These are phyloP conservation scores for Amphicarpaea edgeworthii DNA, from an alignment of 306 rosid genomes.

Conservation along the genomic window DNA sequence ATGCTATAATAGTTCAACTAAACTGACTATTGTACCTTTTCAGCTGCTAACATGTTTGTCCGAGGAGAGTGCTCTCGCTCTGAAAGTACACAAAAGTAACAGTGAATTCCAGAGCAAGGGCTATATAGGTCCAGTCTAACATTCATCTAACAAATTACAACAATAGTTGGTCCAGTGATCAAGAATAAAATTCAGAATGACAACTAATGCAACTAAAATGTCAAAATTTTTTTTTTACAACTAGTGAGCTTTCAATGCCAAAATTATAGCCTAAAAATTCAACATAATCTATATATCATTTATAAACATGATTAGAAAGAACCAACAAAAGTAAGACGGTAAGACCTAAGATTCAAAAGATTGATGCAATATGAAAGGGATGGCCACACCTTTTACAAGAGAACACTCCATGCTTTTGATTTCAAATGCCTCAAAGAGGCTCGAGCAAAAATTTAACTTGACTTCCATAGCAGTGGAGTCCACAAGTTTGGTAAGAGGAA, in stretches of 20 bases:
- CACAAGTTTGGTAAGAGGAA: conserved; percentile 70
- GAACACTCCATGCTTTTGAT: conserved; percentile 54
- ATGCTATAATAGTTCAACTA: conserved; percentile 14
- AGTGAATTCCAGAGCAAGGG: conserved; percentile 50
- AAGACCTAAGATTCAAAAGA: conserved; percentile 12
- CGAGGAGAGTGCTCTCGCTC: conserved; percentile 60
- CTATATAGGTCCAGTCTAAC: conserved; percentile 5
- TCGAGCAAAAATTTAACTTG: conserved; percentile 61
- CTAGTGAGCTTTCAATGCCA: conserved; percentile 11
- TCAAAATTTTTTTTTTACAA: neutral
- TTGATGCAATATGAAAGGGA: conserved; percentile 22
- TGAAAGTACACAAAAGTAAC: conserved; percentile 51
- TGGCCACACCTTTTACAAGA: conserved; percentile 58
- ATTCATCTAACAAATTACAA: conserved; percentile 6
- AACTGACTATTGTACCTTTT: conserved; percentile 61
- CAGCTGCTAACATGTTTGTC: conserved; percentile 56
- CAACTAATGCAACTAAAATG: conserved; percentile 1
- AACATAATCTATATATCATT: neutral
- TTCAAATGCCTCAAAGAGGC: conserved; percentile 69
- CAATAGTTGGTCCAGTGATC: neutral
- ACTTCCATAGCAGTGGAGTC: conserved; percentile 71
- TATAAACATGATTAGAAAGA: conserved; percentile 25
- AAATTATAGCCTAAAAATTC: conserved; percentile 19
- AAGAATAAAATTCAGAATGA: conserved; percentile 23
- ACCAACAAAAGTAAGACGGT: conserved; percentile 23